Conservation (phyloP, 1,284 basidiomycete genomes). For the Afroboletus lepidellus region DNA sequence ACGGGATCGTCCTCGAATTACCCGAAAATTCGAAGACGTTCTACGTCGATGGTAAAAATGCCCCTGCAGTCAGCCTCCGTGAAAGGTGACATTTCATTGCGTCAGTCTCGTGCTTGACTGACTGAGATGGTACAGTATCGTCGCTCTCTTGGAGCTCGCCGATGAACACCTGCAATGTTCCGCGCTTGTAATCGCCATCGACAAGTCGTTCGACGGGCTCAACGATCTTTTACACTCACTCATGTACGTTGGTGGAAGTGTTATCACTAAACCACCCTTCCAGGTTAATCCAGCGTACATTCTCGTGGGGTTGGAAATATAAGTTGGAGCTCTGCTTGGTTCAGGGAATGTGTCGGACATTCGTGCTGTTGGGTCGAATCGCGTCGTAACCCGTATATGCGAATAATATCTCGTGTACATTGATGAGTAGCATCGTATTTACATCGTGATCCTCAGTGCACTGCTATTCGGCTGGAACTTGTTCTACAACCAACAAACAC, state of each 20-base stretch:
- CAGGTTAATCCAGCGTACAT: constrained; percentile 67
- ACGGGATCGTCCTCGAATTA: constrained; percentile 74
- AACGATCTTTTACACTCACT: constrained; percentile 71
- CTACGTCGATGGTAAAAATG: constrained; percentile 79
- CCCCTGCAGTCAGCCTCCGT: constrained; percentile 69
- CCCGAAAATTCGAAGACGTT: constrained; percentile 68
- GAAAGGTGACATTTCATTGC: constrained; percentile 57
- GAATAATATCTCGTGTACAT: constrained; percentile 9
- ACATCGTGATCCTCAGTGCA: not conserved
- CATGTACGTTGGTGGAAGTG: constrained; percentile 79
- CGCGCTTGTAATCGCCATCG: constrained; percentile 73
- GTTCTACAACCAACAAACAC: too few species aligned
- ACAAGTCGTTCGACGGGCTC: constrained; percentile 56
- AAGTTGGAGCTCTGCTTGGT: constrained; percentile 19
- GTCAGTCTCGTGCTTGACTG: not conserved
- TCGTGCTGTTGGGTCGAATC: constrained; percentile 29
- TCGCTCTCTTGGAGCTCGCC: constrained; percentile 78
- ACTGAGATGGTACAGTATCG: constrained; percentile 51
- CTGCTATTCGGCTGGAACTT: not conserved
- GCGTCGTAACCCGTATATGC: constrained; percentile 6
- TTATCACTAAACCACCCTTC: constrained; percentile 75
- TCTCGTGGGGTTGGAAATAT: constrained; percentile 77
- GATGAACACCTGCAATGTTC: constrained; percentile 74
- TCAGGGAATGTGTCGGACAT: constrained; percentile 32
- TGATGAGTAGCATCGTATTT: not conserved